phyloP scores from a whole-genome alignment of 2,329 filamentous ascomycete species.

The Helotiales sp. region DNA sequence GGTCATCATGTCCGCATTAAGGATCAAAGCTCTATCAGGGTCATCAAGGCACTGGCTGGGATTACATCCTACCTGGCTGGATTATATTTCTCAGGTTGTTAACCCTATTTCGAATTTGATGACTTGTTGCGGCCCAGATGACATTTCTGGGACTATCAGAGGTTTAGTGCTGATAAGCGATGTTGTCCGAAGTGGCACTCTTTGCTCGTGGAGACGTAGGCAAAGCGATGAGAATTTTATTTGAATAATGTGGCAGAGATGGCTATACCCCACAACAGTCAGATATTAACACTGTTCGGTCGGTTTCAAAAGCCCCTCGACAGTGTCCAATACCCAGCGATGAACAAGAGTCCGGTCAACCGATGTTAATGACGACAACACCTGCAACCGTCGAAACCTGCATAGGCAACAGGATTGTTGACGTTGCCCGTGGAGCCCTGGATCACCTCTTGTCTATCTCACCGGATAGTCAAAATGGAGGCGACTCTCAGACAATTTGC shows the following conservation, averaged over 20 bases:
- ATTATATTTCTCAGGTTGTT: too few species aligned
- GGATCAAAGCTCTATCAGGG: too few species aligned
- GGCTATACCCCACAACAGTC: too few species aligned
- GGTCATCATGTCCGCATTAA: too few species aligned
- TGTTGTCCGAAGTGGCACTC: not conserved
- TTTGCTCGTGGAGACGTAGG: not conserved
- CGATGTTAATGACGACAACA: too few species aligned
- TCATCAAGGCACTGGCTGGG: too few species aligned
- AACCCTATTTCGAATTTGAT: too few species aligned
- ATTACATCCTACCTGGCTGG: too few species aligned
- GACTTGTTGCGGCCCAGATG: not conserved
- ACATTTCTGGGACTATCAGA: not conserved
- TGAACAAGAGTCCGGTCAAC: not conserved
- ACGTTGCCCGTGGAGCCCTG: not conserved
- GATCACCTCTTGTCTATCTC: not conserved
- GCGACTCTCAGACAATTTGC: not conserved
- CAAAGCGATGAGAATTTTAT: not conserved
- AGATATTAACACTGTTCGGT: not conserved
- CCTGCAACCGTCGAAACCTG: too few species aligned
- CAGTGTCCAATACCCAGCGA: not conserved
- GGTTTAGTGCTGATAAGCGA: not conserved
- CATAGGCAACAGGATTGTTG: not conserved
- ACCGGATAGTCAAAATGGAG: not conserved
- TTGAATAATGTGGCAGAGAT: too few species aligned
- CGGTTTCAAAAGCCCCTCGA: not conserved